Percentiles rank a stretch among this genome's conserved stretches.
Evolutionary conservation across 2,329 filamentous ascomycete species (phyloP).

Genomic region (Penicillium sp.): DNA sequence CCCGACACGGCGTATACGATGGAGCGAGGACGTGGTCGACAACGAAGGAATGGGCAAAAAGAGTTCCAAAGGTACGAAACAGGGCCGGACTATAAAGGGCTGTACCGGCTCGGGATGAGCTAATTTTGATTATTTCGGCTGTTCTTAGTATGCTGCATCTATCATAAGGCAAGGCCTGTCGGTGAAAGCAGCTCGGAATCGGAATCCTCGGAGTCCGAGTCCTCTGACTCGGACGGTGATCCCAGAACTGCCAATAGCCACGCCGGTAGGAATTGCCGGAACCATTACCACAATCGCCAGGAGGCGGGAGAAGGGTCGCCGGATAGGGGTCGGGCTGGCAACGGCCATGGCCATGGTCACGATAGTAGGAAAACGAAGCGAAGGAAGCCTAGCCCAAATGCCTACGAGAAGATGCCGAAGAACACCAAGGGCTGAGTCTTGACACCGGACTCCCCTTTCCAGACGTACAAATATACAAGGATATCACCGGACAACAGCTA

Average conservation of each 20-base stretch:
- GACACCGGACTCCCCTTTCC: neutral
- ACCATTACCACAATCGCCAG: constrained; percentile 13
- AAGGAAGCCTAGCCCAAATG: constrained; percentile 50
- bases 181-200: constrained; percentile 76
- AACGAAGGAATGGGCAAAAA: constrained; percentile 96
- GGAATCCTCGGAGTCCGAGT: constrained; percentile 58
- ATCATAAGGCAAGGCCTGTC: constrained; percentile 80
- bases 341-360: constrained; percentile 25
- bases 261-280: constrained; percentile 30
- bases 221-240: constrained; percentile 55
- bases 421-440: constrained; percentile 24
- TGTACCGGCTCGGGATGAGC: neutral
- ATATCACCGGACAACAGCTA: neutral
- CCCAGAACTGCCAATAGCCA: constrained; percentile 36
- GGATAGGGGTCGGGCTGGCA: constrained; percentile 20
- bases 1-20: constrained; percentile 72
- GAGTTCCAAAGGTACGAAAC: constrained; percentile 78
- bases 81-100: neutral
- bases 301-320: constrained; percentile 2
- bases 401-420: constrained; percentile 53
- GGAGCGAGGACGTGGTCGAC: constrained; percentile 91
- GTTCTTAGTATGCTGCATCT: constrained; percentile 91
- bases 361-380: constrained; percentile 31
- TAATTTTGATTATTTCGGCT: constrained; percentile 4
- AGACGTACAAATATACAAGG: neutral